Base-by-base conservation (phyloP, 345 rosid species). In the Anacardium occidentale region DNA sequence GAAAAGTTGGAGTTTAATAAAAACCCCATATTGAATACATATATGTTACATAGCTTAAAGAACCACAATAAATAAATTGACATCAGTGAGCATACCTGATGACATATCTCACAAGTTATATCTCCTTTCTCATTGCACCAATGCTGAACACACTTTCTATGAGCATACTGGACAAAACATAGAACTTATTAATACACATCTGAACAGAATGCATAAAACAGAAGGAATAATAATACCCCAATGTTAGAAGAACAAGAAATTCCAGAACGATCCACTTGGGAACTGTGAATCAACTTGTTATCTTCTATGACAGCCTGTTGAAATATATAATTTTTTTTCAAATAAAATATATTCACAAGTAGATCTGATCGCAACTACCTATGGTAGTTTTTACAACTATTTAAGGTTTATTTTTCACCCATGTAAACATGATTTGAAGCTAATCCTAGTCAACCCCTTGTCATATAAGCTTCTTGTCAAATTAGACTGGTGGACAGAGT, bases 61-160 rank as follows among this genome's bases (percentile, higher is more conserved):
- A 37, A 40, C 44, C 74, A 8, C 20, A 20, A 26, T 42, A 52
- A 5, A 22, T 11, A 58, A 74, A 63, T 59, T 12, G 20, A 61
- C 42, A 32, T 18, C 54, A 47, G 29, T 10, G 45, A 24, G 51
- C 40, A 50, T 82, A 92, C 98, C 99, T 91, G 92, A 83, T 91
- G 97, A 73, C 98, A 92, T 40, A 95, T 95, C 77, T 95, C 99
- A 54, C 99, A 95, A n/a, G 81, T 75, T 58, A 82, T 89, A 76
- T 95, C 89, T 18, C 97, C 93, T 77, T 95, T 95, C 82, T 92
- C 98, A 60, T 92, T 84, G 81, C 98, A 95, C 99, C 99, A 95
- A 74, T 75, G 98, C 72, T 95, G 99, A 74, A 95, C 90, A 73
- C 99, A 95, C 78, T 88, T 85, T 61, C 93, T 85, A 76, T 95